Evolutionary conservation across 192 early-diverging fungal species (phyloP).

Genomic region (Paraglomus brasilianum): DNA sequence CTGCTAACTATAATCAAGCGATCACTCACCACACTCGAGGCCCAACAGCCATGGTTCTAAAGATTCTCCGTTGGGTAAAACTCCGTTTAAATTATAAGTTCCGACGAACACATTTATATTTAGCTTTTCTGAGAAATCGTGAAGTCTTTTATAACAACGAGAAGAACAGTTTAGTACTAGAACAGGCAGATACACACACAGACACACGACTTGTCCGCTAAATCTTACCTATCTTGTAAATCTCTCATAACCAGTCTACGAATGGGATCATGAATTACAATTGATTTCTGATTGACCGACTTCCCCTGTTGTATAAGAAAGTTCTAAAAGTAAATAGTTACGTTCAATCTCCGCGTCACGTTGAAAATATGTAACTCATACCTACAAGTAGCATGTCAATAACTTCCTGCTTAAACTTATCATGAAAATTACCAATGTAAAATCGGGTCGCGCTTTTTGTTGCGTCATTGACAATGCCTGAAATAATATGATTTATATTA

Average conservation of each 20-base stretch:
- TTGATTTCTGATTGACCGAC: slow-evolving; percentile 40
- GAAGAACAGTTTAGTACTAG: too few species aligned
- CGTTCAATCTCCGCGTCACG: too few species aligned
- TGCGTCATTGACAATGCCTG: too few species aligned
- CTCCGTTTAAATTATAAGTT: slow-evolving; percentile 92
- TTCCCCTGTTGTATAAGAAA: slow-evolving; percentile 42
- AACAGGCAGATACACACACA: too few species aligned
- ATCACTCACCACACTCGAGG: too few species aligned
- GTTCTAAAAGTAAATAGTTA: too few species aligned
- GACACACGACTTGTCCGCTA: too few species aligned
- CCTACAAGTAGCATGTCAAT: slow-evolving; percentile 81
- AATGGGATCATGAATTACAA: slow-evolving; percentile 52
- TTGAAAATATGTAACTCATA: too few species aligned
- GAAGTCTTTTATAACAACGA: too few species aligned
- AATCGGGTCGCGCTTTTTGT: slow-evolving; percentile 91
- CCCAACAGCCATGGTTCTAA: slow-evolving; percentile 68
- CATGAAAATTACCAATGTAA: slow-evolving; percentile 91
- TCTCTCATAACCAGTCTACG: slow-evolving; percentile 38
- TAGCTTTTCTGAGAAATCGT: slow-evolving; percentile 56
- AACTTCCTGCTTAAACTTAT: slow-evolving; percentile 86
- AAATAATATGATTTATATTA: too few species aligned
- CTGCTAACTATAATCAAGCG: slow-evolving; percentile 40
- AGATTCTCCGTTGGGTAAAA: slow-evolving; percentile 58
- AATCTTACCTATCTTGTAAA: slow-evolving; percentile 38
- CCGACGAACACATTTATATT: slow-evolving; percentile 73